A percentile compares a stretch with the other conserved stretches of the same genome.
phyloP scores from a whole-genome alignment of 129 eudicot species.

The Artemisia argyi region DNA sequence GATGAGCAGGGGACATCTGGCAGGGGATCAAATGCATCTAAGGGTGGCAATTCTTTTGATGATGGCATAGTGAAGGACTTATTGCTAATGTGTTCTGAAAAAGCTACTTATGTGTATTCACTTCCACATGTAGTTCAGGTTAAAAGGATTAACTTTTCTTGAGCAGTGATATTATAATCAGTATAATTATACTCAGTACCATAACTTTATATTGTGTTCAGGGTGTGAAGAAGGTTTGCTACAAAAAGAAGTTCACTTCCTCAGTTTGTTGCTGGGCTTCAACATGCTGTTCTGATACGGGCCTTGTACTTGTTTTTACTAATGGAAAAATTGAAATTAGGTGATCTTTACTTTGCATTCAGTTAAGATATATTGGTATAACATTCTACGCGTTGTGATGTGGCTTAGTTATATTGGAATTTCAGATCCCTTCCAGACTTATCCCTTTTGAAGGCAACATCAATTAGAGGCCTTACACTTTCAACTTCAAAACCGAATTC shows the following conservation, averaged over 20 bases:
- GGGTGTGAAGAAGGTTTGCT: constrained; percentile 84
- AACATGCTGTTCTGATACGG: constrained; percentile 54
- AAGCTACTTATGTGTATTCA: constrained; percentile 77
- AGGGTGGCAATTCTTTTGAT: constrained; percentile 48
- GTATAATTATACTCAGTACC: constrained; percentile 4
- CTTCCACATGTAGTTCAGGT: constrained; percentile 78
- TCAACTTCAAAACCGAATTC: constrained; percentile 52
- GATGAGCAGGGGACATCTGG: constrained; percentile 56
- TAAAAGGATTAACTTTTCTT: constrained; percentile 3
- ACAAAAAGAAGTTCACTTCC: constrained; percentile 83
- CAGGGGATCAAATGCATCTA: constrained; percentile 43
- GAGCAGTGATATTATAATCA: not conserved
- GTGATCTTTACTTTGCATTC: constrained; percentile 34
- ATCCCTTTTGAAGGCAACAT: constrained; percentile 75
- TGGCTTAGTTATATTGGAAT: constrained; percentile 21
- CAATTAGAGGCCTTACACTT: constrained; percentile 68
- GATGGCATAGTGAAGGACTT: constrained; percentile 55
- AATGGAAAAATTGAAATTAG: constrained; percentile 82
- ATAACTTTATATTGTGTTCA: constrained; percentile 24
- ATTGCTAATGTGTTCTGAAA: constrained; percentile 76
- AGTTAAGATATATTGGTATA: not conserved
- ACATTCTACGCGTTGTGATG: not conserved
- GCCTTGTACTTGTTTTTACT: constrained; percentile 72
- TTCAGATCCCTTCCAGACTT: constrained; percentile 88
- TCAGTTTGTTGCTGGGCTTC: constrained; percentile 91